Evolutionary conservation across 768 basidiomycete species (phyloP).

Genomic region (Phlebiopsis gigantea): DNA sequence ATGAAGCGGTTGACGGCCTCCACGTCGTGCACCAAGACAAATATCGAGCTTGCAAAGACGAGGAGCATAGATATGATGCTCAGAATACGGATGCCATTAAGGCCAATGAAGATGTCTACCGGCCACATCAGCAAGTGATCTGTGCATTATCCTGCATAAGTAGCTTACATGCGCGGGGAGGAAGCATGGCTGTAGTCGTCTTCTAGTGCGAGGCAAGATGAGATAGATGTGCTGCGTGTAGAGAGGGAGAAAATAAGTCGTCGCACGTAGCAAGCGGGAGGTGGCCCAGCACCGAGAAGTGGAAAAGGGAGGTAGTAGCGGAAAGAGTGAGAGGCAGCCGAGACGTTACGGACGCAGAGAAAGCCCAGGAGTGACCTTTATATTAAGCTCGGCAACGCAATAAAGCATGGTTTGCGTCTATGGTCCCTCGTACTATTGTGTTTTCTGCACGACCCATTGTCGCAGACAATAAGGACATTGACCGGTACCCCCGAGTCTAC

Average conservation of each 20-base stretch:
- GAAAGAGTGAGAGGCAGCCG: conserved; percentile 1
- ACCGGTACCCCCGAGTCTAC: neutral
- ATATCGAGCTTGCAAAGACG: conserved; percentile 75
- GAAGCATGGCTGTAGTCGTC: conserved; percentile 27
- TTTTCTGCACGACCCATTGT: neutral
- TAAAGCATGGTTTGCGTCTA: neutral
- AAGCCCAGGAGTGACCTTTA: conserved; percentile 1
- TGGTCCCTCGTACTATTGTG: conserved; percentile 1
- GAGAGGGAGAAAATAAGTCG: conserved; percentile 2
- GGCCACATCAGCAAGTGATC: neutral
- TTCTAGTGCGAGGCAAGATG: neutral
- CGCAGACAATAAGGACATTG: conserved; percentile 5
- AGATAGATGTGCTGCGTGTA: neutral
- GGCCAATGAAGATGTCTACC: conserved; percentile 61
- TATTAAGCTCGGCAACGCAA: neutral
- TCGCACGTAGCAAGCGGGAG: conserved; percentile 9
- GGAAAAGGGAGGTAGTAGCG: conserved; percentile 9
- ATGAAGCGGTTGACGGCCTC: conserved; percentile 68
- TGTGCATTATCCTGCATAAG: no score
- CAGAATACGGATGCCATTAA: conserved; percentile 73
- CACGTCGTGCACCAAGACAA: conserved; percentile 68
- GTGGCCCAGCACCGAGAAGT: conserved; percentile 26
- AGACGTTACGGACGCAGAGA: neutral
- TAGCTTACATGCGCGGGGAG: conserved; percentile 44
- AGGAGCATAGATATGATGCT: conserved; percentile 77